Evolutionary conservation across 2,329 filamentous ascomycete species (phyloP), one percentile per base, ranked within the genome.

Genomic region (Exutisphaerella laricina): DNA sequence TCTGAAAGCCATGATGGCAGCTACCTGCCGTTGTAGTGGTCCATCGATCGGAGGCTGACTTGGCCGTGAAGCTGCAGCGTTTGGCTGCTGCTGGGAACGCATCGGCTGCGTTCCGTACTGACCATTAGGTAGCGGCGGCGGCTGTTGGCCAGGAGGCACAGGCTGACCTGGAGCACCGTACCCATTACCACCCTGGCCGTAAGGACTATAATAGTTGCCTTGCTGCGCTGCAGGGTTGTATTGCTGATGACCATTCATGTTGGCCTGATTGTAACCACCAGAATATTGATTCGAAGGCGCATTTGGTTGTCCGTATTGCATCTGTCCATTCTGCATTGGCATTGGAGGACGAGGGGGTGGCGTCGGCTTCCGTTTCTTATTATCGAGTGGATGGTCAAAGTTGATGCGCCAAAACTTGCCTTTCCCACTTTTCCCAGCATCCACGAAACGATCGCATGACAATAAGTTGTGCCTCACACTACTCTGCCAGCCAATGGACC

Each of bases 401-500:
- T 78, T 74, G 53, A 81, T 72, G 42, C 74, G 71, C 79, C 79
- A 82, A 39, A 78, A 73, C 67, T 74, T 80, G 34, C 79, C 79
- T 61, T 82, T 82, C 41, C 78, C 79, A 58, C 58, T 69, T 46
- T 70, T 75, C 51, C 80, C 77, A 12, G 74, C 76, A 53, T 80
- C 78, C 58, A 74, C 71, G 56, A 82, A 82, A 63, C 71, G 66
- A 64, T 75, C 57, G 62, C 75, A 66, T 67, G 80, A 65, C 57
- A 75, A 65, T 61, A 83, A 66, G 45, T 83, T 83, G 58, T 83
- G 79, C 23, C 79, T 73, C 26, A 83, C 78, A 66, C 78, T 81
- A 23, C 77, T 81, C 47, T 81, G 79, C 79, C 79, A 83, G 10
- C 79, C 79, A 50, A 74, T 73, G 1, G 78, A 80, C 41, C 73